These are phyloP conservation scores for Candida incommunis DNA, from an alignment of 805 yeast species.

Conservation along the genomic window DNA sequence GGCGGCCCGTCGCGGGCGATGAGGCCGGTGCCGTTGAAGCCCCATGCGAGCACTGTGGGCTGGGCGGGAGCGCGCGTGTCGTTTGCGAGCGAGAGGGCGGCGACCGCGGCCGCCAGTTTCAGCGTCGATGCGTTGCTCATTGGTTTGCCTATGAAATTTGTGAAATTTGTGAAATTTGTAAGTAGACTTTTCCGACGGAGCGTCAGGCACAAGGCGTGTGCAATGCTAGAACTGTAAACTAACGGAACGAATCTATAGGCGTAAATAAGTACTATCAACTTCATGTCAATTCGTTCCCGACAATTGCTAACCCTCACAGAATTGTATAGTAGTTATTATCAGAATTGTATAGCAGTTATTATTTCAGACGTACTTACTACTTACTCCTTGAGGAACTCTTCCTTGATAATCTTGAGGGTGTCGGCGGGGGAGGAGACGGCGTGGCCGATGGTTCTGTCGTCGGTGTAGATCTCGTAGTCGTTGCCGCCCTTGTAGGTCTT, in stretches of 20 bases:
- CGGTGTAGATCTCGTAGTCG: conserved; percentile 92
- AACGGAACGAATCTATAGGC: no score
- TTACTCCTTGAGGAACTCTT: conserved; percentile 37
- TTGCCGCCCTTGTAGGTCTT: conserved; percentile 94
- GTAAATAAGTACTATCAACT: no score
- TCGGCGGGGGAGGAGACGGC: conserved; percentile 77
- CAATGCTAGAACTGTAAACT: no score
- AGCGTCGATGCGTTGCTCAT: no score
- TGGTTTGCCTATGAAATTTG: no score
- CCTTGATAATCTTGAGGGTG: conserved; percentile 74
- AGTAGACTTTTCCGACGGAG: no score
- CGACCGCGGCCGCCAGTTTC: neutral
- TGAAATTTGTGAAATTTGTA: neutral
- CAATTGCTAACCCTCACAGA: no score
- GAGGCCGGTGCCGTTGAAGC: conserved; percentile 32
- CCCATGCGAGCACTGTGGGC: conserved; percentile 39
- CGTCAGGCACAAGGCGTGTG: no score
- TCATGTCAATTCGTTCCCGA: conserved; percentile 1
- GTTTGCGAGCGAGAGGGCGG: neutral
- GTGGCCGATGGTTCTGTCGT: conserved; percentile 90
- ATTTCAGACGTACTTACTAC: no score
- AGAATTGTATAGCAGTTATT: no score
- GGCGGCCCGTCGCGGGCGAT: conserved; percentile 19
- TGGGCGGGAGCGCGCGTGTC: neutral
- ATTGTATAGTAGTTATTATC: no score